Percentiles rank a stretch among this genome's conserved stretches.
These are phyloP conservation scores for Stagonosporopsis rhizophila DNA, from an alignment of 2,329 filamentous ascomycete genomes.

Conservation along the genomic window DNA sequence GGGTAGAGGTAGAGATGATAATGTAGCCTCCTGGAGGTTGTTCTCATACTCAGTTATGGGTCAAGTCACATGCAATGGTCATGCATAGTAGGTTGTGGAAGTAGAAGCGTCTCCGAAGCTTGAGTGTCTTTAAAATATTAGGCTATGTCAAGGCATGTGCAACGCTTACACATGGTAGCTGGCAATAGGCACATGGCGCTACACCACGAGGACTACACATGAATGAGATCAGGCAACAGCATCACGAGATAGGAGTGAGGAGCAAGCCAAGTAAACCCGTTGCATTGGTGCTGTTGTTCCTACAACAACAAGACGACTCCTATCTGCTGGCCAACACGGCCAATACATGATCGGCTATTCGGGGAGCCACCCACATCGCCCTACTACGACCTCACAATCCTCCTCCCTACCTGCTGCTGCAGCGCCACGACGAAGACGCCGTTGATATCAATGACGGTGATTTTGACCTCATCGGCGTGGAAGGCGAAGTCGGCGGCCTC, in stretches of 20 bases:
- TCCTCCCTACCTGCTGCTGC: neutral
- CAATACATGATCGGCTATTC: neutral
- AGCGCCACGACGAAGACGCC: neutral
- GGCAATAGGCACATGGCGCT: neutral
- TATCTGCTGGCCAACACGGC: neutral
- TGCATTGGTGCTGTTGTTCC: constrained; percentile 4
- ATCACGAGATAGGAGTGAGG: neutral
- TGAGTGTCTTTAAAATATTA: too few species aligned
- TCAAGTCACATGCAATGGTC: neutral
- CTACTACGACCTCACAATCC: neutral
- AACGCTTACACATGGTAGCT: too few species aligned
- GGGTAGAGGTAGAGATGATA: neutral
- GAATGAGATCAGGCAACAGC: neutral
- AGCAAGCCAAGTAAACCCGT: neutral
- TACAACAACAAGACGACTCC: constrained; percentile 3
- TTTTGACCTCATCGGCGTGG: constrained; percentile 11
- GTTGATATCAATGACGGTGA: neutral
- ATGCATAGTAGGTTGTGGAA: neutral
- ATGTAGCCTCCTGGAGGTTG: neutral
- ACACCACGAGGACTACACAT: neutral
- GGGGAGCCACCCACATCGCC: neutral
- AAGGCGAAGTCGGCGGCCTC: constrained; percentile 13
- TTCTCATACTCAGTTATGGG: neutral
- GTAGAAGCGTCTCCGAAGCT: too few species aligned
- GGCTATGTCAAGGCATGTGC: too few species aligned